Percentiles rank a stretch among this genome's conserved stretches.
These are phyloP conservation scores for Suhomyces vadensis DNA, from an alignment of 805 yeast species.

Conservation along the genomic window DNA sequence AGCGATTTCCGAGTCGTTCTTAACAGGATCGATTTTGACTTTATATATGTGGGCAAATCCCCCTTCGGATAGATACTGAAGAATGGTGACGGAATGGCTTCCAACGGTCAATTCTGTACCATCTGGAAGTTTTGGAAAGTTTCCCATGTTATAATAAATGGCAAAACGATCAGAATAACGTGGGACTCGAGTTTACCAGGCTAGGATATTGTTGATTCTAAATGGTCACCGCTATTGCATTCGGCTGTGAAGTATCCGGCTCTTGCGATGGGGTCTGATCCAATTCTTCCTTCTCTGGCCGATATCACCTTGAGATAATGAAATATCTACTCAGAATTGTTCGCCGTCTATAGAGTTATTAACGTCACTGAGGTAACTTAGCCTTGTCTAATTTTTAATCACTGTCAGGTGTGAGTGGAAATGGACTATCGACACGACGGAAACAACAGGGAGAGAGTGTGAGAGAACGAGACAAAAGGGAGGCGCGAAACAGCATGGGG, in stretches of 20 bases:
- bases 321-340: not conserved
- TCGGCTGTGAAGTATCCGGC: not conserved
- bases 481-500: not conserved
- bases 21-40: constrained; percentile 54
- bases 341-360: not conserved
- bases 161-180: not conserved
- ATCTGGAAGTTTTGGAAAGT: constrained; percentile 33
- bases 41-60: constrained; percentile 82
- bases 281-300: not conserved
- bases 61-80: constrained; percentile 48
- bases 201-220: not conserved
- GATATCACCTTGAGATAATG: not conserved
- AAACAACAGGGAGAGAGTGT: not conserved
- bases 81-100: constrained; percentile 36
- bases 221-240: not conserved
- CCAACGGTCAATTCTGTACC: constrained; percentile 46
- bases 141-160: constrained; percentile 20
- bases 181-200: not conserved
- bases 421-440: not conserved
- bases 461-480: not conserved
- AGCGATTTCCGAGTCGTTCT: constrained; percentile 49
- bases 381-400: not conserved
- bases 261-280: not conserved
- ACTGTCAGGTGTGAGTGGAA: not conserved
- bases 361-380: not conserved